Evolutionary conservation across 2,329 filamentous ascomycete species (phyloP), one percentile per base, ranked within the genome.

Genomic region (Parafenestella ontariensis): DNA sequence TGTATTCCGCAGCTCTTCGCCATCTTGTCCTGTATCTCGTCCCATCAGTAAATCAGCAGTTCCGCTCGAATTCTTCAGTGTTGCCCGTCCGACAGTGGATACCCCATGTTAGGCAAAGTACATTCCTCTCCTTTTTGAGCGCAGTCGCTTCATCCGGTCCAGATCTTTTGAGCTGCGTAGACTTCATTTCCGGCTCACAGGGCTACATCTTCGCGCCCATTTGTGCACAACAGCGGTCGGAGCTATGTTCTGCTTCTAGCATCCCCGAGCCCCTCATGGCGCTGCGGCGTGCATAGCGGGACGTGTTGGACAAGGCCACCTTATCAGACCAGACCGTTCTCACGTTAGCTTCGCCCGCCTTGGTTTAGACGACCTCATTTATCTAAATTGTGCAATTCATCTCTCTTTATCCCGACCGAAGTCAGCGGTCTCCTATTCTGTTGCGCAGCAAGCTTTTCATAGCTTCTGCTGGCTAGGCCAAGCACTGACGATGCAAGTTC

Each of bases 111-210:
- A 46, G 37, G 51, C 47, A 54, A 40, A 50, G 42, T 46, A 31
- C 29, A 57, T 56, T 56, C 53, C 45, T 46, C 61, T 60, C 58
- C 41, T 51, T 47, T 54, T 64, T 47, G 47, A 49, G 40, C 43
- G 46, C 52, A 49, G 59, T 59, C 59, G 54, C 51, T 49, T 26
- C 41, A 29, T 46, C 51, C 43, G 54, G 60, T 54, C 60, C 59
- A 64, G 62, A 63, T 60, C 58, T 46, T 34, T 24, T 7, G 51
- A 51, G 47, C 21, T 24, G 20, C 59, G 63, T 59, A 43, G 54
- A 46, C 62, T 55, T 72, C 69, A 72, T 72, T 72, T 73, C 70
- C 66, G 66, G 56, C 46, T 56, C 62, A 61, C 62, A 52, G 44
- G 51, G 54, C 57, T 63, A 61, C 62, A 64, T 64, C 67, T 65